These are phyloP conservation scores for Ambrosiella beaveri DNA, from an alignment of 2,329 filamentous ascomycete species.

Conservation along the genomic window DNA sequence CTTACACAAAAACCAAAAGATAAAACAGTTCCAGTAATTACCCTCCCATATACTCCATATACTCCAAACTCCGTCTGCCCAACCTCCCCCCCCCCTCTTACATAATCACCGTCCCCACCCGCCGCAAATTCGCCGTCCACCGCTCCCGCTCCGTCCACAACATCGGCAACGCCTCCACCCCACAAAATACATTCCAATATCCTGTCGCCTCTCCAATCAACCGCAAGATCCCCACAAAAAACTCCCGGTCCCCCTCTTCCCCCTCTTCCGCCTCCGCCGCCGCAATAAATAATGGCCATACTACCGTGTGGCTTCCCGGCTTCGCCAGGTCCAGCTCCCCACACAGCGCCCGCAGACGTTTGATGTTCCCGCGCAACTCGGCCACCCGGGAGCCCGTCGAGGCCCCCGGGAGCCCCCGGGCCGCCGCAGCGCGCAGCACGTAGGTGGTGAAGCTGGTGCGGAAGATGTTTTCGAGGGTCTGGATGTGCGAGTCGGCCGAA, in stretches of 20 bases:
- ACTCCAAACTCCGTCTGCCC: no score
- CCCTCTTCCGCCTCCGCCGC: conserved; percentile 1
- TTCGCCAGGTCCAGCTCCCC: background rate
- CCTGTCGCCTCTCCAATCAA: conserved; percentile 1
- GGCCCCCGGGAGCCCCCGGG: background rate
- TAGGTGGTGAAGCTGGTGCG: background rate
- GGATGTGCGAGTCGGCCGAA: background rate
- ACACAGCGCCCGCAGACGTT: background rate
- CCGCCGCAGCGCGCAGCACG: background rate
- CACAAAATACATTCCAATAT: conserved; percentile 2
- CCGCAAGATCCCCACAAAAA: background rate
- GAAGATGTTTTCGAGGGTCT: conserved; percentile 6
- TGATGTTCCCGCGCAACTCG: background rate
- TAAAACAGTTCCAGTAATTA: no score
- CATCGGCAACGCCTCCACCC: background rate
- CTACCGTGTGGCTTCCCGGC: background rate
- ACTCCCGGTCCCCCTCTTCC: background rate
- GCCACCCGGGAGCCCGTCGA: background rate
- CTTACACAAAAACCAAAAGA: no score
- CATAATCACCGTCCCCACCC: conserved; percentile 5
- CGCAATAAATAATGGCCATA: conserved; percentile 5
- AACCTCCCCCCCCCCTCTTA: background rate
- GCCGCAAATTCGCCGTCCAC: conserved; percentile 1
- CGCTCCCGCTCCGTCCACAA: background rate
- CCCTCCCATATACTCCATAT: no score